These are phyloP conservation scores for Xylaria grammica DNA, from an alignment of 495 filamentous ascomycete species.

Conservation along the genomic window DNA sequence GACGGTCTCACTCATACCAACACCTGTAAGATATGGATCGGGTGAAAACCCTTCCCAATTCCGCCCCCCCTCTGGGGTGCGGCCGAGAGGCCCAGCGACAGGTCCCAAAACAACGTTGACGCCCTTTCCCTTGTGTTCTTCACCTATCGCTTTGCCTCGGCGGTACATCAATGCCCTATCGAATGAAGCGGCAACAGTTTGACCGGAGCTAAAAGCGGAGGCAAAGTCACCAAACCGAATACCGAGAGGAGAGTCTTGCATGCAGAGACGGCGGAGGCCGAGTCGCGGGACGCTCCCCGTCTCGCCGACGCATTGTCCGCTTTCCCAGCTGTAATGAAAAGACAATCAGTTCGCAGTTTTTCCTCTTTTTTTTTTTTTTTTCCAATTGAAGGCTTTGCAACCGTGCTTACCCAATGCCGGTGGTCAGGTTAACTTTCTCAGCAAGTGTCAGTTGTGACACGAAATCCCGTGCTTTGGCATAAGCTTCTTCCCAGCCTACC, in stretches of 20 bases:
- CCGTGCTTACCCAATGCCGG: constrained; percentile 71
- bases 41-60: constrained; percentile 87
- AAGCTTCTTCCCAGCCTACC: constrained; percentile 78
- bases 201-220: constrained; percentile 80
- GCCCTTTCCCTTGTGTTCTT: constrained; percentile 81
- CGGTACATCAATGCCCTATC: constrained; percentile 73
- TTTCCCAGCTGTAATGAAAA: constrained; percentile 64
- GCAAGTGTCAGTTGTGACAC: constrained; percentile 82
- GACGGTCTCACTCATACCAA: constrained; percentile 74
- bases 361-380: too few relatives aligned
- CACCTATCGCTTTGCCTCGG: constrained; percentile 79
- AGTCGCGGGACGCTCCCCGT: constrained; percentile 72
- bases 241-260: constrained; percentile 90
- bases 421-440: constrained; percentile 94
- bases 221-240: constrained; percentile 77
- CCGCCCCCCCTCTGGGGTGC: constrained; percentile 76
- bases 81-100: constrained; percentile 84
- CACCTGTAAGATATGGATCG: constrained; percentile 78
- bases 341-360: constrained; percentile 27
- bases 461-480: constrained; percentile 75
- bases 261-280: constrained; percentile 79
- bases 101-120: constrained; percentile 87
- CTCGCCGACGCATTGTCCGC: constrained; percentile 82
- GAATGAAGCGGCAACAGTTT: constrained; percentile 81
- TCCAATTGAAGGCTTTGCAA: neutral